phyloP scores from a whole-genome alignment of 2,329 filamentous ascomycete species.

The Ceratocystis alfenasii region DNA sequence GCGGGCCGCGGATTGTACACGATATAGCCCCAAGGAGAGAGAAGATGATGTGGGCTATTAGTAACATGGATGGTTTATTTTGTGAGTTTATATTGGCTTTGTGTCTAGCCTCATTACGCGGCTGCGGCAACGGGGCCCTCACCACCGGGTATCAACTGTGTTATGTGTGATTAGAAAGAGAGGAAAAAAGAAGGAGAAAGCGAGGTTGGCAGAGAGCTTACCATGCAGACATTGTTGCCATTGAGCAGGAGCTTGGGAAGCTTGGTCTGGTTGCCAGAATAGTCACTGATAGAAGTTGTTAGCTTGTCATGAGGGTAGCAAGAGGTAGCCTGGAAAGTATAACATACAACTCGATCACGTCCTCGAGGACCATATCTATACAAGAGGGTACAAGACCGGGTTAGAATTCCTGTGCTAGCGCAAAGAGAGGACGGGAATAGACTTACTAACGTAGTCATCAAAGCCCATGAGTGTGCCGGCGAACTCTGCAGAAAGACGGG shows the following conservation, averaged over 20 bases:
- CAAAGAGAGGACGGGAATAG: neutral
- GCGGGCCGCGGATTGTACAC: neutral
- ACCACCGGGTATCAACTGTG: conserved; percentile 63
- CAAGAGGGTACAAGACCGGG: conserved; percentile 16
- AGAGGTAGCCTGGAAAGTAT: neutral
- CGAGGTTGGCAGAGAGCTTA: conserved; percentile 34
- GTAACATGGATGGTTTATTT: neutral
- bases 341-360: conserved; percentile 87
- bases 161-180: conserved; percentile 19
- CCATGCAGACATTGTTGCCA: conserved; percentile 99
- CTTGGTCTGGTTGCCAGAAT: conserved; percentile 75
- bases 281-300: conserved; percentile 53
- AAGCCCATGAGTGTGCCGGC: conserved; percentile 88
- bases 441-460: conserved; percentile 99
- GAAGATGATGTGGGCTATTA: neutral
- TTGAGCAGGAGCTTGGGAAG: conserved; percentile 91
- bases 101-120: conserved; percentile 20
- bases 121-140: conserved; percentile 48
- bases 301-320: neutral
- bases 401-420: conserved; percentile 23
- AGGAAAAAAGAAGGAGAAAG: neutral
- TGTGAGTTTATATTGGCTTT: conserved; percentile 3
- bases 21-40: neutral
- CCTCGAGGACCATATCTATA: conserved; percentile 91
- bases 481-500: conserved; percentile 55